These are phyloP conservation scores for Candolleomyces aberdarensis DNA, from an alignment of 768 basidiomycete genomes.

Conservation along the genomic window DNA sequence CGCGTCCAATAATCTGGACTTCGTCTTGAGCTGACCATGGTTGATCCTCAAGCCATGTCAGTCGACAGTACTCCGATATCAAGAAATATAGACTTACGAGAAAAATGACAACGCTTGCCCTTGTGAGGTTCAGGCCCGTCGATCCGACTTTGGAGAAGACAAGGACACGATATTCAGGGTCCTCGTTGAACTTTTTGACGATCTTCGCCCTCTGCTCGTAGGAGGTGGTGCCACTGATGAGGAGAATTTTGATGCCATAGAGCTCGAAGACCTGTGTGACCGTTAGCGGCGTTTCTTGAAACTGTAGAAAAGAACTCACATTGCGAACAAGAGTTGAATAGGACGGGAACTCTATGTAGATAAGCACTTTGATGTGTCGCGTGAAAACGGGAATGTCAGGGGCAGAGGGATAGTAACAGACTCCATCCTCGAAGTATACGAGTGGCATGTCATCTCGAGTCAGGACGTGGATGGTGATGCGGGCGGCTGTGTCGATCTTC, in stretches of 20 bases:
- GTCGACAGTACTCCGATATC: background rate
- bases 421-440: constrained; percentile 15
- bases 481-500: constrained; percentile 15
- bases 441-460: constrained; percentile 14
- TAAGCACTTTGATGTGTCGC: constrained; percentile 8
- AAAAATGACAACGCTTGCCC: constrained; percentile 18
- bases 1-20: background rate
- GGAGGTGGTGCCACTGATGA: constrained; percentile 16
- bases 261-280: constrained; percentile 6
- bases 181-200: constrained; percentile 11
- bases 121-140: constrained; percentile 20
- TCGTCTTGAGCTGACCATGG: constrained; percentile 9
- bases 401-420: constrained; percentile 10
- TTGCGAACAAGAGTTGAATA: constrained; percentile 14
- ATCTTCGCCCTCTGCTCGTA: constrained; percentile 10
- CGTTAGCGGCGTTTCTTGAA: no score
- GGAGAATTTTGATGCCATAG: background rate
- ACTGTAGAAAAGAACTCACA: constrained; percentile 17
- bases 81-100: constrained; percentile 15
- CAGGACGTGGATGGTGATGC: constrained; percentile 11
- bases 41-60: background rate
- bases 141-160: constrained; percentile 22
- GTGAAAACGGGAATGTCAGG: constrained; percentile 4
- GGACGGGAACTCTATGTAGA: constrained; percentile 20
- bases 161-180: constrained; percentile 8